These are phyloP conservation scores for Tardiomyces digboiensis DNA, from an alignment of 1,139 yeast species.

Conservation along the genomic window DNA sequence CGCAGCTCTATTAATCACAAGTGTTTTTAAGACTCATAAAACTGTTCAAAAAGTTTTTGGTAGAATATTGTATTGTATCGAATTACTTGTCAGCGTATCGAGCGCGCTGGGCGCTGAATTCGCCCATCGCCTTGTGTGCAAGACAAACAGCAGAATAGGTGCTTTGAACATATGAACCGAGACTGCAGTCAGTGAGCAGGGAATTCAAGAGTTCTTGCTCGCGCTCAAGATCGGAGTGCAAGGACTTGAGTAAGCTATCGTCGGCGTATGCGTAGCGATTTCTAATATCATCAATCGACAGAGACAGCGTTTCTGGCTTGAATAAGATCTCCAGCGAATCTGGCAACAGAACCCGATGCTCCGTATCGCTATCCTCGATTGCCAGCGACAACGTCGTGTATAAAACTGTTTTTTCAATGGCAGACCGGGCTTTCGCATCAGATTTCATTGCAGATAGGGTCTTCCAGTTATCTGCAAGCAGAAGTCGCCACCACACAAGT, in stretches of 20 bases:
- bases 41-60: too few species aligned
- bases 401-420: conserved; percentile 36
- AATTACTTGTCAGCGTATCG: not conserved
- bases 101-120: not conserved
- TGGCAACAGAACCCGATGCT: not conserved
- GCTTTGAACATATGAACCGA: conserved; percentile 17
- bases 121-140: not conserved
- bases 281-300: not conserved
- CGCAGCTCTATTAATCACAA: too few species aligned
- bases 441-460: conserved; percentile 32
- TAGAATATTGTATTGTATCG: too few species aligned
- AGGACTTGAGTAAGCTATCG: conserved; percentile 6
- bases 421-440: conserved; percentile 35
- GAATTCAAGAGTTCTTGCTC: not conserved
- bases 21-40: too few species aligned
- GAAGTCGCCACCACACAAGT: conserved; percentile 54
- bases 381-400: conserved; percentile 18
- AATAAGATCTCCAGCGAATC: not conserved
- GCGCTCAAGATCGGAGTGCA: conserved; percentile 5
- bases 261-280: conserved; percentile 16
- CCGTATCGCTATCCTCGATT: not conserved
- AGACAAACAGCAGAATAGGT: conserved; percentile 7
- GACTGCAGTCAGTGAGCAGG: conserved; percentile 6
- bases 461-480: conserved; percentile 53
- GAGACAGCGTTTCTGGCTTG: not conserved